These are phyloP conservation scores for Phaeosphaeriaceae sp. DNA, from an alignment of 2,329 filamentous ascomycete species.

Conservation along the genomic window DNA sequence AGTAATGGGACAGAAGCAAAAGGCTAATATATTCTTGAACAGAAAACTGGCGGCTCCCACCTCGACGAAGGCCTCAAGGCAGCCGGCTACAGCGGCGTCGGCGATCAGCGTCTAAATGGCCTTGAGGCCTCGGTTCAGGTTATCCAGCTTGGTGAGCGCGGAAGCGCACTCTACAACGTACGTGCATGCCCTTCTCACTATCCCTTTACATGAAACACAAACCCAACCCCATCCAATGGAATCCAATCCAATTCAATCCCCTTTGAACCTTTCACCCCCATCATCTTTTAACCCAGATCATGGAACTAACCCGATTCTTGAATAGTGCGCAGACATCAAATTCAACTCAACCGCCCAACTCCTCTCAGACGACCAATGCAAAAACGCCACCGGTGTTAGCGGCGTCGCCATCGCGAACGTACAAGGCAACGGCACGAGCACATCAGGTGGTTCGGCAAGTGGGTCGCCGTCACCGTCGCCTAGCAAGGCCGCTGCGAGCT, in stretches of 20 bases:
- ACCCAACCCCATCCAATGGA: no score
- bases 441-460: neutral
- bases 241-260: no score
- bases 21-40: no score
- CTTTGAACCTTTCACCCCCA: constrained; percentile 10
- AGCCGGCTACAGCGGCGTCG: constrained; percentile 28
- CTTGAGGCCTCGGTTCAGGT: constrained; percentile 54
- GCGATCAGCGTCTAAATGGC: constrained; percentile 41
- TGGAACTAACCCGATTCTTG: constrained; percentile 8
- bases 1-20: no score
- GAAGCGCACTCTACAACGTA: constrained; percentile 55
- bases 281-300: neutral
- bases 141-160: constrained; percentile 51
- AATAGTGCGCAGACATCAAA: constrained; percentile 53
- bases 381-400: constrained; percentile 50
- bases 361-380: constrained; percentile 46
- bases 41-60: constrained; percentile 35
- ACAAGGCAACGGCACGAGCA: neutral
- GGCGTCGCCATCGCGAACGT: constrained; percentile 39
- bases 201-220: no score
- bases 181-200: no score
- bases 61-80: constrained; percentile 33
- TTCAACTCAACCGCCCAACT: constrained; percentile 50
- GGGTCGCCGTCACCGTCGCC: neutral
- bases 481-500: constrained; percentile 21